Percentiles rank a stretch among this genome's conserved stretches.
Evolutionary conservation across 1,284 basidiomycete genomes (phyloP).

Genomic region (Meripilus lineatus): DNA sequence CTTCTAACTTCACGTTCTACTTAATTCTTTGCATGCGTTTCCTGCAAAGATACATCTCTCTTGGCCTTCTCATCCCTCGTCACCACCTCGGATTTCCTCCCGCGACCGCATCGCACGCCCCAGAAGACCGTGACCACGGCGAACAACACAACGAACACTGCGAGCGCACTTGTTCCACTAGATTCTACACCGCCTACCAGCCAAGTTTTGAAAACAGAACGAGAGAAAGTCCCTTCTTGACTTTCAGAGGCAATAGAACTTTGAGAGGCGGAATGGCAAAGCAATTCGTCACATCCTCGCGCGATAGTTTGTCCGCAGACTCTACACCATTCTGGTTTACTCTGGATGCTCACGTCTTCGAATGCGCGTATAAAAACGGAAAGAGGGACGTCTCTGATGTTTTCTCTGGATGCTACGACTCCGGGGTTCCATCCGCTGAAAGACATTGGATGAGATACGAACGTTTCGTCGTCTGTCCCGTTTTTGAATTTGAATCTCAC

Average conservation of each 20-base stretch:
- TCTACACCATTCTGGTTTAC: conserved; percentile 53
- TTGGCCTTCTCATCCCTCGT: too few relatives aligned
- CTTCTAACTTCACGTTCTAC: too few relatives aligned
- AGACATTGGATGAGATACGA: conserved; percentile 23
- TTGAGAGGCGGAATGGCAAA: conserved; percentile 33
- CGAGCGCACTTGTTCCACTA: conserved; percentile 54
- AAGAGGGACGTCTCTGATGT: conserved; percentile 56
- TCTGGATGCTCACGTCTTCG: conserved; percentile 47
- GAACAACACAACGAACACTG: conserved; percentile 36
- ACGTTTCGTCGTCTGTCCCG: conserved; percentile 33
- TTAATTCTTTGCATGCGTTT: too few relatives aligned
- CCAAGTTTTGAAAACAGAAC: conserved; percentile 39
- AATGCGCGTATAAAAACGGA: conserved; percentile 51
- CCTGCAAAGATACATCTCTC: too few relatives aligned
- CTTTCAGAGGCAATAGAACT: conserved; percentile 24
- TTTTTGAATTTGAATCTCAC: conserved; percentile 60
- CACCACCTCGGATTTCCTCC: too few relatives aligned
- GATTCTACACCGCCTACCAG: conserved; percentile 61
- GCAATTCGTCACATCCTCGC: conserved; percentile 45
- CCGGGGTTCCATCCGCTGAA: conserved; percentile 22
- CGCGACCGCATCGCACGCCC: conserved; percentile 33
- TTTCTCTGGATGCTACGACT: too few relatives aligned
- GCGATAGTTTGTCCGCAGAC: conserved; percentile 50
- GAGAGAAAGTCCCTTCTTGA: too few relatives aligned
- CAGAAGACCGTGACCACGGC: conserved; percentile 41